These are phyloP conservation scores for Ceratocystis papillata DNA, from an alignment of 2,329 filamentous ascomycete genomes.

Conservation along the genomic window DNA sequence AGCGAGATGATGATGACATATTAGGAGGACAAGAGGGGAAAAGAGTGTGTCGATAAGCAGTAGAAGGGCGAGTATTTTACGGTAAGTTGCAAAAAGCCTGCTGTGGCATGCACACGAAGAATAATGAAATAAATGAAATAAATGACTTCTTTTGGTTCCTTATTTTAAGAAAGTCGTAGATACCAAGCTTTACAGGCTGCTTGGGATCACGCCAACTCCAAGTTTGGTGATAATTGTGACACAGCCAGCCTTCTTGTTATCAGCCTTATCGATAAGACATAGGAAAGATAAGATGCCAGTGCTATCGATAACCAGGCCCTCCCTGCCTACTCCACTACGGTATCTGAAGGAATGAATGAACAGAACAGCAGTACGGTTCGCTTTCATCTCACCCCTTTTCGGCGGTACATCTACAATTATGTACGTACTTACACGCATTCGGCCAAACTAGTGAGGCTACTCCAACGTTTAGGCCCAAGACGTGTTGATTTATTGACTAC, in stretches of 20 bases:
- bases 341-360: no score
- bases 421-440: neutral
- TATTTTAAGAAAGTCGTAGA: no score
- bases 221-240: neutral
- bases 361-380: no score
- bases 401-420: neutral
- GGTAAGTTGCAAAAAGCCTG: no score
- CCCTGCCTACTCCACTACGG: no score
- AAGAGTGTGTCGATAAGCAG: neutral
- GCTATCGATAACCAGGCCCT: neutral
- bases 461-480: neutral
- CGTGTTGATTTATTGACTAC: neutral
- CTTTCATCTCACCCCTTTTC: neutral
- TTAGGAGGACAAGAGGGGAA: neutral
- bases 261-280: neutral
- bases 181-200: neutral
- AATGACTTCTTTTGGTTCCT: neutral
- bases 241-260: neutral
- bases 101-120: neutral
- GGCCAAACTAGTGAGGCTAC: neutral
- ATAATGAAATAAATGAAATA: neutral
- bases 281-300: neutral
- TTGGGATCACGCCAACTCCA: neutral
- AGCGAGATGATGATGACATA: conserved; percentile 16
- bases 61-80: neutral